Evolutionary conservation across 208 protist species (phyloP), one percentile per base, ranked within the genome.

Genomic region (Trypanosoma conorhini): DNA sequence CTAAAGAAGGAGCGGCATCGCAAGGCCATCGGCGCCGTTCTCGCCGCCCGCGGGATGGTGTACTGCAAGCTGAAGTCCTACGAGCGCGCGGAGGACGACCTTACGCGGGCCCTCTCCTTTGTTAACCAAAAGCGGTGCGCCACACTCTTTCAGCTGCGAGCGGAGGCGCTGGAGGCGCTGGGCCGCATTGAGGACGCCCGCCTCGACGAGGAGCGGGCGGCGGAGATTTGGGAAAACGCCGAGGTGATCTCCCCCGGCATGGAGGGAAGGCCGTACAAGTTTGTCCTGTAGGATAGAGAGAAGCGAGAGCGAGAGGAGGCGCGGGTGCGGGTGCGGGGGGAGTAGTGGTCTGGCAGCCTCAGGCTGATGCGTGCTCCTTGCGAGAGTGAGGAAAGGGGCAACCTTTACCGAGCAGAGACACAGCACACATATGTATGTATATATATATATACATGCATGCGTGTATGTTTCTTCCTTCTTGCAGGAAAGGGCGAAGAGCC

Each of bases 191-290:
- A 92, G 38, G 91, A 92, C 33, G 88, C 91, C n/a, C 80, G 91
- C 46, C 80, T 72, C 7, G 91, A 96, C 56, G 91, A 96, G 66
- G 82, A 92, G 74, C 57, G 83, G 24, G 91, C 91, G 26, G 91
- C 87, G 38, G 84, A 93, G 65, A 94, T 96, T 65, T 96, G 91
- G 88, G 91, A 96, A 64, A 82, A 91, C 73, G 87, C 86, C 22
- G 91, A 96, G 70, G 84, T 92, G 24, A 88, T 96, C 57, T 44
- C 70, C n/a, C 78, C 83, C 1, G 88, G 86, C 58, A 88, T 96
- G 84, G 76, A 81, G n/a, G 88, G 85, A 10, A 72, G 72, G 4
- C 82, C 88, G 33, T 86, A 79, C 60, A 96, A 96, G 77, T 93
- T 93, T 81, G 91, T 96, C 5, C 78, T 83, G 52, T 95, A 84